These are phyloP conservation scores for Selenicereus undatus DNA, from an alignment of 148 eudicot species.

Conservation along the genomic window DNA sequence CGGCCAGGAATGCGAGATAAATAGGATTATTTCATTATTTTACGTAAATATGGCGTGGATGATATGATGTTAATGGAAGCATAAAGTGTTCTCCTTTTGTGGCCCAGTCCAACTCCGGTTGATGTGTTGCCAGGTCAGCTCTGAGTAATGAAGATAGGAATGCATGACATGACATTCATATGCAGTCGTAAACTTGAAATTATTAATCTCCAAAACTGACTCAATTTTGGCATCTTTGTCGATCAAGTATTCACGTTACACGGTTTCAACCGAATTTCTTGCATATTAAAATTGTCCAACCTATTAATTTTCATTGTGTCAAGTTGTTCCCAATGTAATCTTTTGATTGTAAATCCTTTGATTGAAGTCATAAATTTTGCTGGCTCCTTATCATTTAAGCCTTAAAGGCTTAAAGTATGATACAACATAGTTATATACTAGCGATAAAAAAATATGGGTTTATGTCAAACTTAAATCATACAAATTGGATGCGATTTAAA, in stretches of 20 bases:
- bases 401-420: too few species aligned
- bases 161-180: background rate
- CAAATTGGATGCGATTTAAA: too few species aligned
- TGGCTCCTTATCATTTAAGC: too few species aligned
- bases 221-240: background rate
- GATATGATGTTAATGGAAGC: background rate
- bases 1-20: background rate
- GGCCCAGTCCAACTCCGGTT: background rate
- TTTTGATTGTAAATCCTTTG: too few species aligned
- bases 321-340: too few species aligned
- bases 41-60: background rate
- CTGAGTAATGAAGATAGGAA: background rate
- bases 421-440: too few species aligned
- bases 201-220: background rate
- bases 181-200: background rate
- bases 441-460: too few species aligned
- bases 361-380: too few species aligned
- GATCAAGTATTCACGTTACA: background rate
- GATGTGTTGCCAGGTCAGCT: background rate
- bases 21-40: background rate
- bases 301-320: too few species aligned
- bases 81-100: too few species aligned
- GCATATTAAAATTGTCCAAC: background rate
- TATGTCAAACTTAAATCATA: too few species aligned
- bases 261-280: background rate